phyloP scores from a whole-genome alignment of 176 grass and related monocot genomes.

The Urochloa ruziziensis region DNA sequence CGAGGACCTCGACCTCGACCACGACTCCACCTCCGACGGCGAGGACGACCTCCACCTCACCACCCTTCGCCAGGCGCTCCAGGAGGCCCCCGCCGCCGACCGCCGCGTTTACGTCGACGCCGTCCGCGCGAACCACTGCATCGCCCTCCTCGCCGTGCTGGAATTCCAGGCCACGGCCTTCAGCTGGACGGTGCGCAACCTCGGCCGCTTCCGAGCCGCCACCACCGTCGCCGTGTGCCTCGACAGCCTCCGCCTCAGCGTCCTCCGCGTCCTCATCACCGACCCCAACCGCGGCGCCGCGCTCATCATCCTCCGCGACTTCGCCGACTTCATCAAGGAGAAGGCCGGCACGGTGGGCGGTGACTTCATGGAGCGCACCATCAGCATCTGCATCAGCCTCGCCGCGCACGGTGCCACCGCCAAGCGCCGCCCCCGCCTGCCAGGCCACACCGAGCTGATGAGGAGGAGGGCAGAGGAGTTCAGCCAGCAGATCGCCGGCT shows the following conservation, averaged over 20 bases:
- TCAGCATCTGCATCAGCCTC: too few species aligned
- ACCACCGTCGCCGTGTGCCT: background rate
- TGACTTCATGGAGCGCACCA: too few species aligned
- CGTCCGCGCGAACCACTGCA: background rate
- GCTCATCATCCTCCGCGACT: too few species aligned
- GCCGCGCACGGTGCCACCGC: too few species aligned
- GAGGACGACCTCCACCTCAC: background rate
- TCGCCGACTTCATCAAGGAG: too few species aligned
- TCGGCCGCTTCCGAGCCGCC: background rate
- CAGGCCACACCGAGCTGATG: background rate
- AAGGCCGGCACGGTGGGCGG: too few species aligned
- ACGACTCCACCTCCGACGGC: too few species aligned
- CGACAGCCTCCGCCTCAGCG: background rate
- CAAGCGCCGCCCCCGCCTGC: too few species aligned
- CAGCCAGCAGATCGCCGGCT: too few species aligned
- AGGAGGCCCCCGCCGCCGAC: background rate
- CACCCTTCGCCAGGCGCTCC: background rate
- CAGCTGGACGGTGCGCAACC: background rate
- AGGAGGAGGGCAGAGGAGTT: background rate
- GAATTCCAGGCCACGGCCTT: background rate
- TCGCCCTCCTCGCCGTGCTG: background rate
- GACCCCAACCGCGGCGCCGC: background rate
- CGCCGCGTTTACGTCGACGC: background rate
- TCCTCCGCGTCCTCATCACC: background rate
- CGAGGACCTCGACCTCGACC: too few species aligned